Base-by-base conservation (phyloP, 2,329 filamentous ascomycete genomes). In the Didymella pinodella region DNA sequence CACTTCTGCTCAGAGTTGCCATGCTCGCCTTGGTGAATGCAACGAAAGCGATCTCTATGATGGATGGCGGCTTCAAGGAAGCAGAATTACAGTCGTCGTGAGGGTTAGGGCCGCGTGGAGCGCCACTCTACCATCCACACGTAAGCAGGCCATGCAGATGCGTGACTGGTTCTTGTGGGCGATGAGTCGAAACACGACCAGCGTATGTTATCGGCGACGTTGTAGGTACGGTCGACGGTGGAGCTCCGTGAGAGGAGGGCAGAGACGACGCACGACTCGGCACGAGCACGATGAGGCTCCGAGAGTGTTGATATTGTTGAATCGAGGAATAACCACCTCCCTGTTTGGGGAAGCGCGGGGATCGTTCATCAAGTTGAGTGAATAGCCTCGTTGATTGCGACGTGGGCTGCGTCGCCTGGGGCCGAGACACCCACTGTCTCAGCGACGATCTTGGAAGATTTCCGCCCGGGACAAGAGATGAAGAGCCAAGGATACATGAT, bases 301-400 rank as follows among this genome's bases (percentile, higher is more conserved):
- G 14, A 38, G 28, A 34, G 16, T 41, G 34, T 29, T 34, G 40
- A 51, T 8, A 28, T 11, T 40, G 57, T 48, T 60, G 52, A 52
- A 47, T 36, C 22, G 41, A 47, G 12, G 36, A 20, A 50, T 28
- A 31, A 51, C 47, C 51, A 56, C 57, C 57, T 60, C 52, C 51
- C 48, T 48, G 26, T 54, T 54, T 32, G 47, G 46, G 56, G 49
- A 54, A 47, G 50, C 31, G 46, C 40, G 41, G 22, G 32, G 46
- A 59, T 54, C 46, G 20, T 40, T 54, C 47, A 49, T 49, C 32
- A 20, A 49, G 34, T 14, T 26, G 40, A 45, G 49, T 40, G 45
- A 46, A n/a, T 18, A 48, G 40, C 56, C 46, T 46, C 32, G 50
- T 40, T 54, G 56, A 54, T 59, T 59, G 56, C 56, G 56, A 59